Evolutionary conservation across 805 yeast genomes (phyloP).

Genomic region (Ascoidea rubescens): DNA sequence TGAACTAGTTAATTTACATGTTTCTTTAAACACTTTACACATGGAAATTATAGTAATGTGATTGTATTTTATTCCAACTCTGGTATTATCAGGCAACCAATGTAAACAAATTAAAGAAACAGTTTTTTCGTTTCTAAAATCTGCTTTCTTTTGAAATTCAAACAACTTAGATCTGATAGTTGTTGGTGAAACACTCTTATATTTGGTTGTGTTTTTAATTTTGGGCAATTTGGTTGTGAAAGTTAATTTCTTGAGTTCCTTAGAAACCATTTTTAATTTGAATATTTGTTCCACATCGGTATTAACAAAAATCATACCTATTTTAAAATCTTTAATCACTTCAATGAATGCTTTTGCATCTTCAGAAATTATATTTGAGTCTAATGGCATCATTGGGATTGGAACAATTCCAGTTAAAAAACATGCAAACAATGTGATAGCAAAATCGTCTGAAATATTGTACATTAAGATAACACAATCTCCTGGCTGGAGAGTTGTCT

Average conservation of each 20-base stretch:
- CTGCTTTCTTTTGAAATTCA: constrained; percentile 14
- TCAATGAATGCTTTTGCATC: constrained; percentile 56
- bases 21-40: constrained; percentile 84
- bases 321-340: constrained; percentile 57
- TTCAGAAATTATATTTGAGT: constrained; percentile 50
- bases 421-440: constrained; percentile 77
- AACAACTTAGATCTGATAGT: constrained; percentile 10
- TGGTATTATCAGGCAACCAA: constrained; percentile 58
- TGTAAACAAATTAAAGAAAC: constrained; percentile 52
- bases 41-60: constrained; percentile 58
- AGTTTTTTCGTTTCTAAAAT: constrained; percentile 25
- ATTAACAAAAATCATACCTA: constrained; percentile 63
- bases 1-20: constrained; percentile 66
- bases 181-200: constrained; percentile 20
- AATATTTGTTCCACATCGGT: constrained; percentile 56
- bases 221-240: constrained; percentile 28
- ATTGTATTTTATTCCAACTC: constrained; percentile 36
- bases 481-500: constrained; percentile 50
- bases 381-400: constrained; percentile 63
- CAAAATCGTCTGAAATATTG: constrained; percentile 76
- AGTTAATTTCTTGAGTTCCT: constrained; percentile 35
- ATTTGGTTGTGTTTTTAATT: constrained; percentile 53
- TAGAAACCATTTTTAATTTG: constrained; percentile 53
- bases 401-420: constrained; percentile 69
- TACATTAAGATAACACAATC: constrained; percentile 70